phyloP scores from a whole-genome alignment of 2,329 filamentous ascomycete species.

The Xylariaceae sp. region DNA sequence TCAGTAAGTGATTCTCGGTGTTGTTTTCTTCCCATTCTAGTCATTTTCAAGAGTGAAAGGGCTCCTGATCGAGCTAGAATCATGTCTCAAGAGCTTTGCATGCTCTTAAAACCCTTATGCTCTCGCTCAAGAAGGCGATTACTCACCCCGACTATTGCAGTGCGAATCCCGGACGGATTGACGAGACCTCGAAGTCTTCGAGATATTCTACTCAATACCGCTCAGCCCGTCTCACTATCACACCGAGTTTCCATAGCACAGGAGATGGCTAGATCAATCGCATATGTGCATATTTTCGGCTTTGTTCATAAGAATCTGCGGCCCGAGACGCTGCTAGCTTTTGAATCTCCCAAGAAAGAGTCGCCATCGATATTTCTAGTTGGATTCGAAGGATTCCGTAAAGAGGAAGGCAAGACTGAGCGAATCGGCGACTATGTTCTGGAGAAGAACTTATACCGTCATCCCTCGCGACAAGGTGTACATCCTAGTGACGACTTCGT shows the following conservation, averaged over 20 bases:
- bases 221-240: slow-evolving; percentile 25
- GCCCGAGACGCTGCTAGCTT: slow-evolving; percentile 47
- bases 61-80: too few species aligned
- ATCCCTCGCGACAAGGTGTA: not conserved
- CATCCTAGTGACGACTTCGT: not conserved
- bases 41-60: too few species aligned
- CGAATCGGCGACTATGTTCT: slow-evolving; percentile 8
- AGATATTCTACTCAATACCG: not conserved
- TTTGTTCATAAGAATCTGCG: slow-evolving; percentile 54
- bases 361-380: slow-evolving; percentile 5
- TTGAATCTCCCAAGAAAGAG: slow-evolving; percentile 21
- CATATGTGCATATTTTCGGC: slow-evolving; percentile 44
- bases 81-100: too few species aligned
- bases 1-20: too few species aligned
- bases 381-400: slow-evolving; percentile 24
- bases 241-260: slow-evolving; percentile 45
- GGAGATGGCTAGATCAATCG: slow-evolving; percentile 40
- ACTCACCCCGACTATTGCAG: not conserved
- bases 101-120: too few species aligned
- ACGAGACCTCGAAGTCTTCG: not conserved
- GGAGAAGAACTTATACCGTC: slow-evolving; percentile 23
- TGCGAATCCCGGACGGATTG: not conserved
- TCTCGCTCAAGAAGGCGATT: too few species aligned
- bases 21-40: too few species aligned
- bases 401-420: not conserved